A percentile compares a stretch with the other conserved stretches of the same genome.
These are phyloP conservation scores for Talaromyces stipitatus DNA, from an alignment of 495 filamentous ascomycete genomes.

Conservation along the genomic window DNA sequence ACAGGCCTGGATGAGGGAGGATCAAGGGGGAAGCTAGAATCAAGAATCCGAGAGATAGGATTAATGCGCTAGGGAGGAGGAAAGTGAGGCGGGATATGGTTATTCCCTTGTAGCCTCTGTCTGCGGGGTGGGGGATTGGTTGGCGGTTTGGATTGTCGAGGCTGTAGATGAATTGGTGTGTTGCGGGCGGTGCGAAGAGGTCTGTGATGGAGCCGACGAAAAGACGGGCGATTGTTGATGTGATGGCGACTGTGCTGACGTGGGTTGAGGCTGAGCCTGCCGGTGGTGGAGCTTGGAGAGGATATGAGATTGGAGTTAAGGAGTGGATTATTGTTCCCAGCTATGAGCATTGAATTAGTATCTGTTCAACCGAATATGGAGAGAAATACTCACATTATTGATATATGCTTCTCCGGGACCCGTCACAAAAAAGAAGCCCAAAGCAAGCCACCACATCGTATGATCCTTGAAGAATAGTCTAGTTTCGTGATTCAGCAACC, in stretches of 20 bases:
- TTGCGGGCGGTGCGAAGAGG: slow-evolving; percentile 64
- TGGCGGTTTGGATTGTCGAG: slow-evolving; percentile 24
- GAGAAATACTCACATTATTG: slow-evolving; percentile 59
- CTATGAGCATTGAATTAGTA: slow-evolving; percentile 16
- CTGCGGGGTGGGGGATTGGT: slow-evolving; percentile 11
- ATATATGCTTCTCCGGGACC: slow-evolving; percentile 95
- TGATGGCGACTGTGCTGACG: slow-evolving; percentile 83
- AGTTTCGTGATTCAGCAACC: slow-evolving; percentile 83
- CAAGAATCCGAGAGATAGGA: slow-evolving; percentile 71
- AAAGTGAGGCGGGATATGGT: slow-evolving; percentile 72
- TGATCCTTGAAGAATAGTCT: slow-evolving; percentile 71
- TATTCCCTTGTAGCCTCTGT: slow-evolving; percentile 22
- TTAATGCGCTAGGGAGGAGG: slow-evolving; percentile 63
- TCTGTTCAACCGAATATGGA: background rate
- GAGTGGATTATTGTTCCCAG: slow-evolving; percentile 88
- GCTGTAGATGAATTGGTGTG: slow-evolving; percentile 29
- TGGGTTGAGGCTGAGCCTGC: slow-evolving; percentile 72
- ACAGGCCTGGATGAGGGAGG: slow-evolving; percentile 57
- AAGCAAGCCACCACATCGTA: slow-evolving; percentile 91
- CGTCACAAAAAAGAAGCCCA: slow-evolving; percentile 88
- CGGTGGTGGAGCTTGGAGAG: slow-evolving; percentile 40
- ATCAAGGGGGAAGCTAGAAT: slow-evolving; percentile 65
- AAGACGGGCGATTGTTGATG: slow-evolving; percentile 82
- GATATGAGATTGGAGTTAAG: slow-evolving; percentile 55
- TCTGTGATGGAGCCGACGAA: slow-evolving; percentile 81